These are phyloP conservation scores for Piloderma croceum DNA, from an alignment of 768 basidiomycete species.

Conservation along the genomic window DNA sequence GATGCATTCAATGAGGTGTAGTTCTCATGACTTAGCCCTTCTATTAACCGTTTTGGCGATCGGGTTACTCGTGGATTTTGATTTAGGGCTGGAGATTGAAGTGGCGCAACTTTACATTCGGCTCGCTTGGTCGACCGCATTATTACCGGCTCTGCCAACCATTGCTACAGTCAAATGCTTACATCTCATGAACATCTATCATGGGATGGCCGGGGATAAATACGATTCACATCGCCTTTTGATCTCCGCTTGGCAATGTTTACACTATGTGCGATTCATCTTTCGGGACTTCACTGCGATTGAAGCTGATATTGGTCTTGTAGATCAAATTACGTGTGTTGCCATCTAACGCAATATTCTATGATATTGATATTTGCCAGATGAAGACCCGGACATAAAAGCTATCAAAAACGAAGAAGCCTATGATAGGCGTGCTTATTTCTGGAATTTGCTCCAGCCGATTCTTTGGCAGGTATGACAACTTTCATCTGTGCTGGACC, in stretches of 20 bases:
- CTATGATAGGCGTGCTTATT: conserved; percentile 49
- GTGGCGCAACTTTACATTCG: conserved; percentile 49
- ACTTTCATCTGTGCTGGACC: not conserved
- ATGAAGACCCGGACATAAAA: conserved; percentile 49
- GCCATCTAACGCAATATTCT: too few species aligned
- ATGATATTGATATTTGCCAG: too few species aligned
- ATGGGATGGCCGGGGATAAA: conserved; percentile 49
- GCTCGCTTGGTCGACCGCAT: conserved; percentile 39
- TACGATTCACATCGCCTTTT: conserved; percentile 41
- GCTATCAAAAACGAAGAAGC: conserved; percentile 43
- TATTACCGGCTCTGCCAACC: conserved; percentile 38
- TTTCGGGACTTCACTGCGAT: too few species aligned
- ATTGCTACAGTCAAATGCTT: conserved; percentile 44
- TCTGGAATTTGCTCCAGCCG: conserved; percentile 46
- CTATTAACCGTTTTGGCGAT: conserved; percentile 43
- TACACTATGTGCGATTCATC: too few species aligned
- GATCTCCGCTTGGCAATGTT: conserved; percentile 43
- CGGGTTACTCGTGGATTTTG: conserved; percentile 43
- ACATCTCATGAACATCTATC: conserved; percentile 50
- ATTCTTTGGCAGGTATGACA: conserved; percentile 46
- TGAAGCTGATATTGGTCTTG: too few species aligned
- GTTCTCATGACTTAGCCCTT: conserved; percentile 46
- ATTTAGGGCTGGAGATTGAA: conserved; percentile 39
- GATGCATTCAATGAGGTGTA: conserved; percentile 26
- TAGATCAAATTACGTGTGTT: conserved; percentile 45